phyloP scores from a whole-genome alignment of 768 basidiomycete species.

The Pleurotus tuoliensis region DNA sequence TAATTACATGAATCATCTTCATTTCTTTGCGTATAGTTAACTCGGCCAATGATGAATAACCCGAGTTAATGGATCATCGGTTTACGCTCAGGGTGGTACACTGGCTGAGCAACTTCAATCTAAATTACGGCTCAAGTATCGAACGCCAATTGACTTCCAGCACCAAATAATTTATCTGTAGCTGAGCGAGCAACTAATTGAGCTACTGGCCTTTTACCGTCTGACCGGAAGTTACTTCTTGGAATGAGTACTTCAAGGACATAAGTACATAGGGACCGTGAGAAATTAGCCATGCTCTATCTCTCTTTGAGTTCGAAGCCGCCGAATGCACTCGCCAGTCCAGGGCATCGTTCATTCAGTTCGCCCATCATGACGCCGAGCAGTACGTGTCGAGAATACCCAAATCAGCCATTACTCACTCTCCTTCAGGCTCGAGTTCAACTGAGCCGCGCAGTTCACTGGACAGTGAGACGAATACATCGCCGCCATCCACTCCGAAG shows the following conservation, averaged over 20 bases:
- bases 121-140: no score
- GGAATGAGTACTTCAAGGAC: background rate
- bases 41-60: no score
- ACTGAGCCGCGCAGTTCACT: constrained; percentile 2
- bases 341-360: constrained; percentile 7
- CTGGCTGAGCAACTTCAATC: no score
- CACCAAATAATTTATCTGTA: no score
- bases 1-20: no score
- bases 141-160: no score
- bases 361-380: constrained; percentile 5
- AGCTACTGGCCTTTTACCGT: no score
- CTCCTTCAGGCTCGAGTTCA: background rate
- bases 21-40: no score
- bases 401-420: background rate
- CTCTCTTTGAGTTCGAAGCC: constrained; percentile 7
- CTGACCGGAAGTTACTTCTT: background rate
- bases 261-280: background rate
- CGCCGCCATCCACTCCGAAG: background rate
- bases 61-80: no score
- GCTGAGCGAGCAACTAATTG: no score
- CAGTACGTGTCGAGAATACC: background rate
- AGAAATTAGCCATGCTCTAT: constrained; percentile 4
- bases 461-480: constrained; percentile 1
- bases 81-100: no score
- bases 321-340: constrained; percentile 6